Evolutionary conservation across 2,329 filamentous ascomycete species (phyloP).

Genomic region (Ramularia endophylla): DNA sequence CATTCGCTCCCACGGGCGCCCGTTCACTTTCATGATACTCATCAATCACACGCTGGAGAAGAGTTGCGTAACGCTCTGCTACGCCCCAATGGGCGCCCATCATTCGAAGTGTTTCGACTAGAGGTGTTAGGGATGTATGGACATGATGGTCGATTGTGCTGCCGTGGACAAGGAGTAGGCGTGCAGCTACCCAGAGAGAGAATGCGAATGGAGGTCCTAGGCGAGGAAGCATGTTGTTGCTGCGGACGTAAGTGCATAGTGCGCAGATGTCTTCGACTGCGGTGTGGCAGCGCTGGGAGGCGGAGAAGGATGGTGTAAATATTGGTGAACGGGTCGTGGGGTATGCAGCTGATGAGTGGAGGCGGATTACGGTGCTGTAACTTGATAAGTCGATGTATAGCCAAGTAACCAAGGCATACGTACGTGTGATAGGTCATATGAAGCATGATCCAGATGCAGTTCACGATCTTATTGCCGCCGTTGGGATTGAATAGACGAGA

Average conservation of each 20-base stretch:
- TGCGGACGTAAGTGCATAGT: slow-evolving; percentile 70
- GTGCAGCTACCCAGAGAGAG: slow-evolving; percentile 84
- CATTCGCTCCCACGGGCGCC: slow-evolving; percentile 49
- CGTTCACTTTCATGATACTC: slow-evolving; percentile 76
- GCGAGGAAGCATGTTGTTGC: slow-evolving; percentile 67
- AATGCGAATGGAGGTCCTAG: slow-evolving; percentile 89
- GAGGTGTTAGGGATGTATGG: slow-evolving; percentile 70
- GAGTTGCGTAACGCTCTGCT: slow-evolving; percentile 70
- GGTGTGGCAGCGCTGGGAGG: slow-evolving; percentile 72
- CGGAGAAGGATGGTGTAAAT: slow-evolving; percentile 82
- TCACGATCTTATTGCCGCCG: slow-evolving; percentile 60
- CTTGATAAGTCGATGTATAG: not conserved
- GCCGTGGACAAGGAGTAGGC: slow-evolving; percentile 80
- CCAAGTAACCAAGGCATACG: slow-evolving; percentile 26
- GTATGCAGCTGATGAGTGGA: slow-evolving; percentile 89
- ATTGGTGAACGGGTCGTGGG: slow-evolving; percentile 82
- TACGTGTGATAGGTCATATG: slow-evolving; percentile 84
- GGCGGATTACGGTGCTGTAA: slow-evolving; percentile 67
- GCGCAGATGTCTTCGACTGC: slow-evolving; percentile 79
- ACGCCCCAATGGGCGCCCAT: slow-evolving; percentile 85
- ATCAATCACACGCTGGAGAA: slow-evolving; percentile 76
- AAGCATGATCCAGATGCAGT: slow-evolving; percentile 84
- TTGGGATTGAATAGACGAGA: slow-evolving; percentile 63
- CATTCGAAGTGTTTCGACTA: slow-evolving; percentile 73
- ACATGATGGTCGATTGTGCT: slow-evolving; percentile 82